A percentile compares a stretch with the other conserved stretches of the same genome.
Conservation (phyloP, 2,329 filamentous ascomycete genomes). For the Sclerotinia borealis region DNA sequence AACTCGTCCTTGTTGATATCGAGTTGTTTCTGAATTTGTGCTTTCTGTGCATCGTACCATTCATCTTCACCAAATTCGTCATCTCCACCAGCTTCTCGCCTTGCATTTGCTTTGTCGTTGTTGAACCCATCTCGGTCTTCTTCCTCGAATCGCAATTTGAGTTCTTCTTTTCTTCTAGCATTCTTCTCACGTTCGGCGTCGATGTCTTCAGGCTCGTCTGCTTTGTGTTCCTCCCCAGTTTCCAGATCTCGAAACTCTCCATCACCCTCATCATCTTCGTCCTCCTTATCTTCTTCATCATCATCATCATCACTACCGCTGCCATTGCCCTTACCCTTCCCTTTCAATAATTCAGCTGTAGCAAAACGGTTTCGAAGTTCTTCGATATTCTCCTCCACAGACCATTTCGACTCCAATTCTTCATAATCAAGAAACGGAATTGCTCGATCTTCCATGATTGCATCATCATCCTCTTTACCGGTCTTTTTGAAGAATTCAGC, state of each 20-base stretch:
- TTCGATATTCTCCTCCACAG: constrained; percentile 70
- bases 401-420: constrained; percentile 79
- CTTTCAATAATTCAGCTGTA: constrained; percentile 56
- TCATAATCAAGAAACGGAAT: constrained; percentile 77
- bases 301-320: constrained; percentile 40
- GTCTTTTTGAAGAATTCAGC: constrained; percentile 62
- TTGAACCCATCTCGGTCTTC: constrained; percentile 95
- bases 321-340: constrained; percentile 48
- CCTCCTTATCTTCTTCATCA: constrained; percentile 42
- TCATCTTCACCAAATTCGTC: constrained; percentile 92
- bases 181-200: constrained; percentile 88
- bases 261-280: constrained; percentile 61
- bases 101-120: constrained; percentile 77
- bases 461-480: constrained; percentile 59
- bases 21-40: constrained; percentile 87
- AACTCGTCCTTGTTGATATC: constrained; percentile 97
- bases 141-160: constrained; percentile 91
- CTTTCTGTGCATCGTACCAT: constrained; percentile 97
- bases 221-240: constrained; percentile 57
- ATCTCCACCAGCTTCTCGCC: constrained; percentile 59
- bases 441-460: constrained; percentile 67
- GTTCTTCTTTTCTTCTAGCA: constrained; percentile 85
- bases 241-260: constrained; percentile 84
- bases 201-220: constrained; percentile 42
- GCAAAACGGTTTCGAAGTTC: constrained; percentile 70